Base-by-base conservation (phyloP, 345 rosid genomes). In the Psidium guajava region DNA sequence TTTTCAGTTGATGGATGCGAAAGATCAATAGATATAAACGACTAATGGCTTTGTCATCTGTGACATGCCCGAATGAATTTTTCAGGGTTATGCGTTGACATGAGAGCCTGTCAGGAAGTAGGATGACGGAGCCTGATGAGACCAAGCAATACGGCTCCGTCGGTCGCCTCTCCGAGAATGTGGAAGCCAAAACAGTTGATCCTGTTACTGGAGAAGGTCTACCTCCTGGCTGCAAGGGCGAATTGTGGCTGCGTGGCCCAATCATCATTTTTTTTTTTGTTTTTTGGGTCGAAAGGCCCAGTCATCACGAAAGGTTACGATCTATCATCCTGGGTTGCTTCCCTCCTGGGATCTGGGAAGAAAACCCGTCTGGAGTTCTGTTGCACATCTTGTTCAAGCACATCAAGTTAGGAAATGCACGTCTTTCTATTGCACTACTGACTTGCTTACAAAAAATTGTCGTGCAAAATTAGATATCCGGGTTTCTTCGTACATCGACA, bases 1-100 rank as follows among this genome's bases (percentile, higher is more conserved):
- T 69, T 69, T 69, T 69, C 0, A 2, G 77, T 32, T 69, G 77
- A 69, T 32, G 77, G 44, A 32, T 69, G 44, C 24, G 5, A 69
- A 32, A 8, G 77, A 69, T 69, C 47, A 18, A 69, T 69, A 32
- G 0, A 36, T 2, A 44, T 69, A 16, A 69, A 69, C 5, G 77
- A 69, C 1, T 32, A 4, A 32, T 69, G 77, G 47, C 47, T 69
- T 1, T 69, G 1, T 69, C 77, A 16, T 16, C 75, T 32, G 21
- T 1, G 12, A 32, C 77, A 69, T 32, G 77, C 36, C 13, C 44
- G 22, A 69, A 36, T 32, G 77, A 36, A 69, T 4, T 20, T 28
- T 52, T 51, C 40, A 95, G 99, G 98, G 99, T 40, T 97, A 97
- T 93, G 99, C 98, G 69, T 75, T 97, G 93, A 97, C 99, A 11